Evolutionary conservation across 768 basidiomycete genomes (phyloP).

Genomic region (Phlebiopsis gigantea): DNA sequence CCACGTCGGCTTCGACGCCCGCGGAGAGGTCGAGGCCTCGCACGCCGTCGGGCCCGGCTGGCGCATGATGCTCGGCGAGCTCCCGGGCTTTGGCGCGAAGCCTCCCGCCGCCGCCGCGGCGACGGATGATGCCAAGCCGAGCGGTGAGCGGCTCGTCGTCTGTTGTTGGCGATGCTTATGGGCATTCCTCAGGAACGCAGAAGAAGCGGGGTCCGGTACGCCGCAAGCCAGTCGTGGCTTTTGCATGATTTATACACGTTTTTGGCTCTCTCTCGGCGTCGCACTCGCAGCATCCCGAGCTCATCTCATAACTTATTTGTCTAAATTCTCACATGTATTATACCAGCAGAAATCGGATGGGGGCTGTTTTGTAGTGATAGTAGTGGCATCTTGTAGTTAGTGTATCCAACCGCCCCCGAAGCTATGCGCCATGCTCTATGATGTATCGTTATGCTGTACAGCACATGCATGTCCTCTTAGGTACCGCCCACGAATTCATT

Average conservation of each 20-base stretch:
- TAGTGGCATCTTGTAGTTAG: neutral
- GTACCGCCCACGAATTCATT: neutral
- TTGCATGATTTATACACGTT: neutral
- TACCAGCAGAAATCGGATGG: neutral
- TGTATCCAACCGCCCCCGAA: neutral
- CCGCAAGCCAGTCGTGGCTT: neutral
- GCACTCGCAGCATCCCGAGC: neutral
- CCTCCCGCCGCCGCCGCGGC: slow-evolving; percentile 3
- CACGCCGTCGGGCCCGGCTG: slow-evolving; percentile 50
- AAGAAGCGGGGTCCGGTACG: slow-evolving; percentile 1
- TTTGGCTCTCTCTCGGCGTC: neutral
- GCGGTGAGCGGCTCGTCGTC: neutral
- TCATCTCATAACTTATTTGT: neutral
- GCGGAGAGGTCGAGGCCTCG: slow-evolving; percentile 48
- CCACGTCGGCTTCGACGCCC: slow-evolving; percentile 53
- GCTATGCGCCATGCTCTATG: neutral
- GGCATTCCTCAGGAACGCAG: neutral
- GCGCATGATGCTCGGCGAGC: slow-evolving; percentile 33
- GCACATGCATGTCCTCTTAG: neutral
- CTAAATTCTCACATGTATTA: neutral
- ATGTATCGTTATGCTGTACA: neutral
- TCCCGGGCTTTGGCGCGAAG: slow-evolving; percentile 31
- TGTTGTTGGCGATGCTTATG: neutral
- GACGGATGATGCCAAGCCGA: neutral
- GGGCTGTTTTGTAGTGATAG: neutral